Base-by-base conservation (phyloP, 2,329 filamentous ascomycete genomes). In the Colletotrichum sp. region DNA sequence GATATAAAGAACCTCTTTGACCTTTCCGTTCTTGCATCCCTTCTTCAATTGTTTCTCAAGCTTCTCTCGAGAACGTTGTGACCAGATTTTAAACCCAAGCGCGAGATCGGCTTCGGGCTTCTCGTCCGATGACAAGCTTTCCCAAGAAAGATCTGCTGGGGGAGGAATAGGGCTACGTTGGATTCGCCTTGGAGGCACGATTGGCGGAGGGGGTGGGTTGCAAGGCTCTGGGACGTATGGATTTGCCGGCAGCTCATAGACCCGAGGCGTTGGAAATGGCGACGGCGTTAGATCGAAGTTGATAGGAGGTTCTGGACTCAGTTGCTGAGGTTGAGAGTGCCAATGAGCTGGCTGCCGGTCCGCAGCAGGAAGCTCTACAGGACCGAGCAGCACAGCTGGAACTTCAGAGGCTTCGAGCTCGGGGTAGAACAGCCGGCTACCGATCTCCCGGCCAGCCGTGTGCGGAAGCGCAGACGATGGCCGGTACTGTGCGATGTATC, bases 231-330 rank as follows among this genome's bases (percentile, higher is more conserved):
- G 19, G 9, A 44, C 1, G 0, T n/a, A n/a, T 44, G 19, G 9
- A n/a, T 44, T 44, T 44, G 0, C 39, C 39, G 39, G 39, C 2
- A 44, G 39, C 39, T 44, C 39, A 44, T 44, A 44, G 39, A 44
- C 19, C 39, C 19, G 39, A 0, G 19, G 19, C 0, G 19, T 44
- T 12, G 19, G 39, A 44, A 44, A 5, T 4, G 39, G 39, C 19
- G 39, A 19, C 39, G 9, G 39, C 5, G 39, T 44, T 12, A 44
- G 9, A n/a, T 44, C 39, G 2, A 44, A n/a, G 39, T n/a, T 44
- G 5, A 44, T 12, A 5, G 19, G 39, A 44, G 39, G 0, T n/a
- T n/a, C 39, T 44, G 19, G 39, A 1, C 9, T n/a, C 19, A 0
- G 39, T 1, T 12, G 9, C 19, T n/a, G 39, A 44, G 9, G 39